Percentiles rank a stretch among this genome's conserved stretches.
Conservation (phyloP, 768 basidiomycete genomes). For the Suillus bovinus region DNA sequence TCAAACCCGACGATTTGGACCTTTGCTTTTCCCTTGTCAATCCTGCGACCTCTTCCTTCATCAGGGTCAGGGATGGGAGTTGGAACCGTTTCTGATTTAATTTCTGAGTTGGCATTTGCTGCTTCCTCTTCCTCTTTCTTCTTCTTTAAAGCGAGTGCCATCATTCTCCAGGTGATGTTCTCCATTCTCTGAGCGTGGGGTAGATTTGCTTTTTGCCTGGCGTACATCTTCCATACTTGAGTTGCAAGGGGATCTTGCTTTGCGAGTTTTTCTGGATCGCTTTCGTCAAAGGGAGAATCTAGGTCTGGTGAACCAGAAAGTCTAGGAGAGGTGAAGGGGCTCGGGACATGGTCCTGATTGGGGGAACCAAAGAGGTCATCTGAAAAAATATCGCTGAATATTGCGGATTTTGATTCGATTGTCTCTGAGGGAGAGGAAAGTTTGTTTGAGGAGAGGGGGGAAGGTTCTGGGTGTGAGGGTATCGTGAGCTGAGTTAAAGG, state of each 20-base stretch:
- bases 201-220: constrained; percentile 82
- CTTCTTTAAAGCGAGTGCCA: constrained; percentile 92
- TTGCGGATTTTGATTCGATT: constrained; percentile 57
- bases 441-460: constrained; percentile 36
- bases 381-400: constrained; percentile 70
- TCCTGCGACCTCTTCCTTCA: constrained; percentile 68
- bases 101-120: constrained; percentile 16
- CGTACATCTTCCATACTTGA: constrained; percentile 97
- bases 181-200: constrained; percentile 97
- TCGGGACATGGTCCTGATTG: constrained; percentile 38
- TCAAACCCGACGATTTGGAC: constrained; percentile 84
- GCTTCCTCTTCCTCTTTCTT: constrained; percentile 73
- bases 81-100: constrained; percentile 26
- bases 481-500: constrained; percentile 40
- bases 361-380: constrained; percentile 59
- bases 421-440: constrained; percentile 40
- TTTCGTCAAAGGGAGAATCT: constrained; percentile 44
- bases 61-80: constrained; percentile 18
- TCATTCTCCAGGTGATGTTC: constrained; percentile 98
- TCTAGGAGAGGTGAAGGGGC: constrained; percentile 64
- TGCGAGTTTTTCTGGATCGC: constrained; percentile 65
- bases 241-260: constrained; percentile 90
- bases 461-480: constrained; percentile 33
- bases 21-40: constrained; percentile 78
- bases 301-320: constrained; percentile 71